A percentile compares a stretch with the other conserved stretches of the same genome.
Conservation (phyloP, 148 eudicot genomes). For the Persicaria maculosa region DNA sequence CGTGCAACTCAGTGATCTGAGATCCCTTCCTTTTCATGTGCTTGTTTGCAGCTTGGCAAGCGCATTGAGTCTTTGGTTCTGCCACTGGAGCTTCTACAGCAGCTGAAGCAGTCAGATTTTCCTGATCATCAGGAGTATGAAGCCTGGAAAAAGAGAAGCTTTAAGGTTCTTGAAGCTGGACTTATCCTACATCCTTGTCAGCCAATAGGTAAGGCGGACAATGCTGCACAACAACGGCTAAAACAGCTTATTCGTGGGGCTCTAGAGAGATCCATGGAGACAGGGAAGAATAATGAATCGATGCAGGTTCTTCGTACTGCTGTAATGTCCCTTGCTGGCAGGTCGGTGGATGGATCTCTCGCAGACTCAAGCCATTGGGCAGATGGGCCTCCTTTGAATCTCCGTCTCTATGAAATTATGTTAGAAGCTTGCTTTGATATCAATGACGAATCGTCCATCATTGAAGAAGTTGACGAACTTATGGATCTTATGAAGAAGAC, state of each 20-base stretch:
- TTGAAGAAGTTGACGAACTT: slow-evolving; percentile 89
- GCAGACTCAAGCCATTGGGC: slow-evolving; percentile 90
- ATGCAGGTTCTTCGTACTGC: slow-evolving; percentile 89
- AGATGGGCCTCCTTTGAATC: slow-evolving; percentile 84
- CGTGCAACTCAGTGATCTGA: not conserved
- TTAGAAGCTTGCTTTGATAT: slow-evolving; percentile 81
- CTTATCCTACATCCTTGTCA: slow-evolving; percentile 73
- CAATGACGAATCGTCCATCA: slow-evolving; percentile 60
- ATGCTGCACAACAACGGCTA: slow-evolving; percentile 53
- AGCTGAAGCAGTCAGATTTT: slow-evolving; percentile 85
- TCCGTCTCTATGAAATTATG: slow-evolving; percentile 77
- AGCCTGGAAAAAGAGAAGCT: slow-evolving; percentile 78
- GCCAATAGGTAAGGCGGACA: slow-evolving; percentile 69
- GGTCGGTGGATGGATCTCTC: slow-evolving; percentile 64
- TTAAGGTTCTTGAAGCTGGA: slow-evolving; percentile 89
- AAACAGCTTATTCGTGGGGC: slow-evolving; percentile 69
- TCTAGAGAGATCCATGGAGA: slow-evolving; percentile 76
- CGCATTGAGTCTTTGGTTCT: slow-evolving; percentile 74
- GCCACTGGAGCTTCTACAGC: slow-evolving; percentile 89
- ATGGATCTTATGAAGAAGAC: slow-evolving; percentile 95
- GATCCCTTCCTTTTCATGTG: slow-evolving; percentile 5
- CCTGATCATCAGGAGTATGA: slow-evolving; percentile 74
- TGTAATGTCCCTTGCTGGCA: slow-evolving; percentile 71
- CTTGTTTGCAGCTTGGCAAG: slow-evolving; percentile 59
- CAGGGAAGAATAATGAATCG: slow-evolving; percentile 79